Evolutionary conservation across 2,329 filamentous ascomycete genomes (phyloP), one percentile per base, ranked within the genome.

Genomic region (Alternaria burnsii): DNA sequence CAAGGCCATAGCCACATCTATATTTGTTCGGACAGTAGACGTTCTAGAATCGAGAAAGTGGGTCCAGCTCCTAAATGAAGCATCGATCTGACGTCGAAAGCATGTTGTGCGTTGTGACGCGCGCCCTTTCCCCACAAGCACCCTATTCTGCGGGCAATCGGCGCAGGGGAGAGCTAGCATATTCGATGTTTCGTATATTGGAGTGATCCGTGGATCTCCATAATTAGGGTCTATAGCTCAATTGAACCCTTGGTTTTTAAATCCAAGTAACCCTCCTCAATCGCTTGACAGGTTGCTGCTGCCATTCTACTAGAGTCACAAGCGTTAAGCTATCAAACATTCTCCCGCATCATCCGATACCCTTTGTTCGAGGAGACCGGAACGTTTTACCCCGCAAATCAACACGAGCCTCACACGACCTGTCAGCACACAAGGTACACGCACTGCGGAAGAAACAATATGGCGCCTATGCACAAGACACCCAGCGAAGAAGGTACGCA

Each of bases 381-480:
- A 41, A 30, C 40, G 7, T 28, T 32, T 55, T 55, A 55, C 53
- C 53, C 53, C 53, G 53, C 53, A 55, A 50, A 55, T 50, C 46
- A 50, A 22, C 30, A 16, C 20, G 22, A 38, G 30, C 46, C 20
- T 50, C 46, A 50, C 46, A 38, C 46, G 30, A 50, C 32, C 20
- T 20, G 26, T 14, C 46, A 50, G 26, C 32, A 52, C 46, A 34
- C 36, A 40, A 18, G 6, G 18, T 22, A 22, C 12, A 42, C 46
- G 30, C 20, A 50, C 46, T 3, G 20, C 46, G n/a, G 12, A 52
- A 22, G 7, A 5, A 32, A 42, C 8, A 56, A 34, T 34, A 63
- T 61, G 58, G 61, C 53, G 26, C 28, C 53, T 7, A 61, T 63
- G 41, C n/a, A 63, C 50, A 63, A 63, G 22, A 61, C 61, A 28